phyloP scores from a whole-genome alignment of 257 asterid genomes.

The Solanum pennellii region DNA sequence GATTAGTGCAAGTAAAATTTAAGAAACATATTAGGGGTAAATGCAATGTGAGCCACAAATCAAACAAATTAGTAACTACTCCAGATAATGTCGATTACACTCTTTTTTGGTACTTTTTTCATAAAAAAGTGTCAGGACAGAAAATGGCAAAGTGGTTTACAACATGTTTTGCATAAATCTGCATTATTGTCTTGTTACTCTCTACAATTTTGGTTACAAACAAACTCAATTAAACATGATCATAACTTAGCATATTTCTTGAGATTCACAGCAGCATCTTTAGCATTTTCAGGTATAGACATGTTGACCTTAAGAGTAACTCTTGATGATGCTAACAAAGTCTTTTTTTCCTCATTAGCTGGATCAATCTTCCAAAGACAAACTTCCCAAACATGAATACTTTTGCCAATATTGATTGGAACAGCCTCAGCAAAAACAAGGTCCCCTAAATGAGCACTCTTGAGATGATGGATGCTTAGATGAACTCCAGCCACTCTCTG shows the following conservation, averaged over 20 bases:
- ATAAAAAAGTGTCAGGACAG: neutral
- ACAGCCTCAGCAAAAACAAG: slow-evolving; percentile 59
- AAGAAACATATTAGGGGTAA: neutral
- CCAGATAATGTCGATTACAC: neutral
- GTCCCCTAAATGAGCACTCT: slow-evolving; percentile 65
- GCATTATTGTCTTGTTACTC: neutral
- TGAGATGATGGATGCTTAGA: slow-evolving; percentile 35
- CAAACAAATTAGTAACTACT: neutral
- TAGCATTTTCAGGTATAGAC: slow-evolving; percentile 49
- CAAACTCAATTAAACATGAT: neutral
- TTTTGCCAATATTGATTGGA: slow-evolving; percentile 52
- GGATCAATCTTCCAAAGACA: slow-evolving; percentile 40
- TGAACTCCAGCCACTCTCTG: slow-evolving; percentile 33
- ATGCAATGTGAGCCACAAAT: neutral
- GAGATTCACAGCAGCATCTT: slow-evolving; percentile 37
- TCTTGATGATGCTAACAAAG: slow-evolving; percentile 58
- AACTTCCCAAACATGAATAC: slow-evolving; percentile 89
- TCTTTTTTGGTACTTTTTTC: neutral
- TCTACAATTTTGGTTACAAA: neutral
- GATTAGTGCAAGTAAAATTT: neutral
- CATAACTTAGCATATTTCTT: slow-evolving; percentile 52
- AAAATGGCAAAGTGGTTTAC: neutral
- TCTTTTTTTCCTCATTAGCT: slow-evolving; percentile 14
- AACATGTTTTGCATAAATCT: neutral
- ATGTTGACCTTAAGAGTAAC: slow-evolving; percentile 61